Evolutionary conservation across 345 rosid species (phyloP), one percentile per base, ranked within the genome.

Genomic region (Cochlearia excelsa): DNA sequence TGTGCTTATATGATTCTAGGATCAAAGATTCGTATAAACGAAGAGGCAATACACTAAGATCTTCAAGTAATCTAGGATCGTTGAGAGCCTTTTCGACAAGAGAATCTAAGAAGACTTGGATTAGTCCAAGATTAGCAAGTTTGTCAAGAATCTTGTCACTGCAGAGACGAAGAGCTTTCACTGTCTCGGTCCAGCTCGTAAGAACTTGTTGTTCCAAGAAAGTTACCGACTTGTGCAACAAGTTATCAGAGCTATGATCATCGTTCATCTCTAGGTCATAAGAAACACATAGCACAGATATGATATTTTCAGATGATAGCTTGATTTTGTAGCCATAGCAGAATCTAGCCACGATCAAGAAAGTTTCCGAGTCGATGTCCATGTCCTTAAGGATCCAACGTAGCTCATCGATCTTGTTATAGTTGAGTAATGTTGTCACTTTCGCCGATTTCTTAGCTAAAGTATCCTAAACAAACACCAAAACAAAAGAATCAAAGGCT

Each of bases 221-320:
- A 34, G 46, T 48, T 4, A 55, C 46, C 28, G 83, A 78, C 68
- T 57, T 74, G 46, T 50, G 69, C 11, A 86, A 42, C 55, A 91
- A 79, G 74, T 91, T 91, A 63, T 81, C 58, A 5, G 57, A 61
- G 79, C 82, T 44, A 57, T 81, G 91, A 58, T 39, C 74, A 66
- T 88, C 95, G 7, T 74, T 71, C 96, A 91, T 91, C 54, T 72
- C 90, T 66, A 91, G 75, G 75, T 78, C 51, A 61, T 63, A 52
- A 35, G 96, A 82, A 46, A 78, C 61, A 73, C 87, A 86, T 35
- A 67, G 68, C 62, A 91, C 72, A n/a, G 90, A 82, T 33, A 91
- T 31, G 16, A 83, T 73, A 54, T 83, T 91, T 51, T 88, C 90
- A 2, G 84, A 61, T 2, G 85, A 76, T 33, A 91, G 59, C 1